Evolutionary conservation across 1,284 basidiomycete species (phyloP).

Genomic region (Cystobasidiaceae sp.): DNA sequence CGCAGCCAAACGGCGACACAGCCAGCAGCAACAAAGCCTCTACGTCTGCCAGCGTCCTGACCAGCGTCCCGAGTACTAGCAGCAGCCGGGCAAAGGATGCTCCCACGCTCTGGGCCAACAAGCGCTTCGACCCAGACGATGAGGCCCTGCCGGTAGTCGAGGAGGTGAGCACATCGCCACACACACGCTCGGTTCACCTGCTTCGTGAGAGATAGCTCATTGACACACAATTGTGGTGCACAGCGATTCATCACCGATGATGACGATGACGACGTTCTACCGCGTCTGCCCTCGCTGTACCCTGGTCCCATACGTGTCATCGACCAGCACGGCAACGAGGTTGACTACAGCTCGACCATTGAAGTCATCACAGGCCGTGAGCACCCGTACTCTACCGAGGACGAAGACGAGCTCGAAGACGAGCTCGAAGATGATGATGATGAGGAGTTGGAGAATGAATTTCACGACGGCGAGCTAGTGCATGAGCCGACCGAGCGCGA

Average conservation of each 20-base stretch:
- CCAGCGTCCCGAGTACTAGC: not conserved
- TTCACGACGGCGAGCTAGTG: not conserved
- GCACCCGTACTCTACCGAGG: too few species aligned
- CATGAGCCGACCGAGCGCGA: not conserved
- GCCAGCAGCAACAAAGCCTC: not conserved
- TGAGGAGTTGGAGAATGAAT: constrained; percentile 3
- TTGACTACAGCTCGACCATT: too few species aligned
- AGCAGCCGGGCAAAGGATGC: constrained; percentile 9
- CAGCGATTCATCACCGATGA: too few species aligned
- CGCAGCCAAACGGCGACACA: not conserved
- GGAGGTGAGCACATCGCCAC: constrained; percentile 2
- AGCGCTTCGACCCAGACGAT: constrained; percentile 23
- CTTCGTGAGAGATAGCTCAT: not conserved
- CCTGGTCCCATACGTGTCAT: not conserved
- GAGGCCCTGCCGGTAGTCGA: constrained; percentile 19
- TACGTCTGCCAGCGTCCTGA: not conserved
- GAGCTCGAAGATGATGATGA: not conserved
- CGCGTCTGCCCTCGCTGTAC: not conserved
- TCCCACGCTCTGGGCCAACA: constrained; percentile 9
- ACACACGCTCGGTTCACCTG: not conserved
- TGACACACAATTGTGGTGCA: too few species aligned
- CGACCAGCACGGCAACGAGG: too few species aligned
- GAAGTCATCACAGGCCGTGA: too few species aligned
- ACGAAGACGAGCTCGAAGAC: not conserved
- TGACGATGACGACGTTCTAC: not conserved